phyloP scores from a whole-genome alignment of 2,329 filamentous ascomycete genomes.

The Diaporthe vaccinii region DNA sequence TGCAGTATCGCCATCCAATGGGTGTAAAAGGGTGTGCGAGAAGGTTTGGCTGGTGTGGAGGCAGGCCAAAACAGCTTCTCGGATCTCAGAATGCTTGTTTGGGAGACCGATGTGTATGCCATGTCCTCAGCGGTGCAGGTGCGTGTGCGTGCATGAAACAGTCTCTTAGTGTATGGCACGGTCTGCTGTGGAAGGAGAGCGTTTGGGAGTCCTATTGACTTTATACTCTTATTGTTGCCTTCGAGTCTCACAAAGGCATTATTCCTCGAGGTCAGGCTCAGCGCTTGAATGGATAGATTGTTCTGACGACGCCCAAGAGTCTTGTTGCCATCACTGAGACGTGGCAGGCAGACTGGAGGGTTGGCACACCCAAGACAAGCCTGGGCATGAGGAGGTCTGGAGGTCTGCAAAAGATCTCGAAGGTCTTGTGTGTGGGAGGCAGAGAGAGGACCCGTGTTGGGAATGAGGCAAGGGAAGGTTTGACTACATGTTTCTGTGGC shows the following conservation, averaged over 20 bases:
- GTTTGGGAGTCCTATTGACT: neutral
- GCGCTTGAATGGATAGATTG: neutral
- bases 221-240: neutral
- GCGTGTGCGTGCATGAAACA: conserved; percentile 17
- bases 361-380: conserved; percentile 10
- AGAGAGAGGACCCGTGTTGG: neutral
- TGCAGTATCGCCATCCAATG: neutral
- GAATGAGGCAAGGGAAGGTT: conserved; percentile 11
- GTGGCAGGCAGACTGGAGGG: neutral
- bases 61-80: neutral
- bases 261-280: neutral
- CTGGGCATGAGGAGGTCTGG: neutral
- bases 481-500: conserved; percentile 27
- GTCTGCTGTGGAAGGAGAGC: neutral
- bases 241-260: neutral
- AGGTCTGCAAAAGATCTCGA: conserved; percentile 5
- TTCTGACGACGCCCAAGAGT: conserved; percentile 2
- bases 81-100: neutral
- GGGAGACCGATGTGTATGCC: neutral
- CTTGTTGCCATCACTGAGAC: neutral
- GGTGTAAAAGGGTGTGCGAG: neutral
- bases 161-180: neutral
- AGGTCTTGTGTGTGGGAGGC: neutral
- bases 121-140: neutral
- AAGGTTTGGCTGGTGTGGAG: neutral